Evolutionary conservation across 805 yeast species (phyloP), one percentile per base, ranked within the genome.

Genomic region (Candida maltosa): DNA sequence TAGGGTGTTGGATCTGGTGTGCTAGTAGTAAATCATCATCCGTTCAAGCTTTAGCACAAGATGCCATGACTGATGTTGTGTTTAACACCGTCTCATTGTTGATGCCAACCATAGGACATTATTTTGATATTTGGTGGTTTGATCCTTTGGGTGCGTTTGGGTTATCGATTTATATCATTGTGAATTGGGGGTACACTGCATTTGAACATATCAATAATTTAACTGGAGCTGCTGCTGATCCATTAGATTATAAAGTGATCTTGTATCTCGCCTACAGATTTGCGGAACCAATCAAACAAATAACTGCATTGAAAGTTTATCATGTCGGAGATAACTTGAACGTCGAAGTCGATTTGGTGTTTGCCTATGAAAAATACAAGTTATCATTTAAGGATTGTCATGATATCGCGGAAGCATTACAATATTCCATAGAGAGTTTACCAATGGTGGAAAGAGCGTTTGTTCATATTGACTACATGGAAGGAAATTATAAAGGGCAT

Each of bases 371-470:
- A 24, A 76, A 76, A 43, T 61, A 62, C 18, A 52, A 67, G 7
- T 57, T 80, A 44, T 53, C 67, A 3, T 60, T 84, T 49, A 72
- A 78, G 39, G 94, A 85, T 47, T 68, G 80, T 35, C 94, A 85
- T 54, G 94, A 85, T 52, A 66, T 85, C 23, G 94, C 87, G 3
- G 94, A 84, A 55, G 80, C 89, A 0, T 60, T 85, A 29, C 94
- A 85, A 56, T 85, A 83, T 49, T 84, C 93, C 1, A 67, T 85
- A 17, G 94, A 85, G 45, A 77, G 88, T 0, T 60, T 85, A 40
- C 88, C 91, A 0, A 74, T 68, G 54, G 88, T 85, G 2, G 91
- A 85, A 51, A 65, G 94, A 34, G 87, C 89, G 2, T 85, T 80
- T 65, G 93, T 85, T 12, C 94, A 85, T 52, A 69, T 84, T 21